Evolutionary conservation across 768 basidiomycete genomes (phyloP).

Genomic region (Lactarius hengduanensis): DNA sequence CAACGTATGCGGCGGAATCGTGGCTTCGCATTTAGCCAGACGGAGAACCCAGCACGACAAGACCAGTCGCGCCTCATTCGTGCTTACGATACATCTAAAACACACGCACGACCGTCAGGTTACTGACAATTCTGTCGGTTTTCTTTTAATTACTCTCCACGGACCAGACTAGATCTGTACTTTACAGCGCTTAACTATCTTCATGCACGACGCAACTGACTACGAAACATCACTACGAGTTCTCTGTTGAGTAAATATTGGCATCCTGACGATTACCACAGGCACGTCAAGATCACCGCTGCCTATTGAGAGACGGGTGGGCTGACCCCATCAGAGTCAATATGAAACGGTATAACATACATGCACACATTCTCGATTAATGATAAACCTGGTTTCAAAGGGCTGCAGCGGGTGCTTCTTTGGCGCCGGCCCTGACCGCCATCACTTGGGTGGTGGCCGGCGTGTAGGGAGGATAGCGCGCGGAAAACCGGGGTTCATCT

Average conservation of each 20-base stretch:
- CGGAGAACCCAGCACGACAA: constrained; percentile 79
- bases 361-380: not conserved
- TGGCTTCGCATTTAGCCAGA: constrained; percentile 98
- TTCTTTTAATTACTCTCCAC: not conserved
- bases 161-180: constrained; percentile 20
- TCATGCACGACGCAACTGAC: constrained; percentile 12
- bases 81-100: constrained; percentile 84
- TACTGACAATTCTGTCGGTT: constrained; percentile 40
- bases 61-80: constrained; percentile 85
- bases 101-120: constrained; percentile 68
- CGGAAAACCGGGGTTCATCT: constrained; percentile 47
- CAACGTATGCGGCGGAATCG: constrained; percentile 96
- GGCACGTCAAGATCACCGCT: not conserved
- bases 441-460: constrained; percentile 32
- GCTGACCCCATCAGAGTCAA: not conserved
- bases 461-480: constrained; percentile 64
- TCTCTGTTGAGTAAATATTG: not conserved
- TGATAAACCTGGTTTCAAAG: not conserved
- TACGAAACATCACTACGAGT: not conserved
- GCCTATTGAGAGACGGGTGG: not conserved
- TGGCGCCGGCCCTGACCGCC: constrained; percentile 3
- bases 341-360: not conserved
- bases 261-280: not conserved
- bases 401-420: constrained; percentile 4
- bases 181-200: constrained; percentile 23